Conservation (phyloP, 2,329 filamentous ascomycete species). For the Aureobasidium subglaciale region DNA sequence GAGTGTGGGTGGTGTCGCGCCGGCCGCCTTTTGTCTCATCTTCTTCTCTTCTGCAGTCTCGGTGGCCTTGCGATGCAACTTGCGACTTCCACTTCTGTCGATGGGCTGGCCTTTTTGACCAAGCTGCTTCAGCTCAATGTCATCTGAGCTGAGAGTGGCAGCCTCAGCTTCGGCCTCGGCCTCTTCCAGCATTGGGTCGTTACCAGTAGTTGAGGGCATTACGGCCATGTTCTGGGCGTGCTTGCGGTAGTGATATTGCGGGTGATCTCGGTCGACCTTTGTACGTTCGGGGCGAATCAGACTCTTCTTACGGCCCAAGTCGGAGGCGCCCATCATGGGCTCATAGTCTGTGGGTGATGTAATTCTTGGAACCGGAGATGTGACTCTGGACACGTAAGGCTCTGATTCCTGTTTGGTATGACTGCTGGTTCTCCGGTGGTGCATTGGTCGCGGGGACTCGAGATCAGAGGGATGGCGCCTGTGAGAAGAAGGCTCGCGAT, state of each 20-base stretch:
- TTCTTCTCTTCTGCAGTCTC: slow-evolving; percentile 54
- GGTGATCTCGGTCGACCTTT: slow-evolving; percentile 76
- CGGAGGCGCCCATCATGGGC: slow-evolving; percentile 38
- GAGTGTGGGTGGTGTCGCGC: slow-evolving; percentile 70
- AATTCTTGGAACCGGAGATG: slow-evolving; percentile 9
- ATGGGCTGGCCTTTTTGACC: slow-evolving; percentile 29
- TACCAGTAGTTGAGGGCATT: slow-evolving; percentile 83
- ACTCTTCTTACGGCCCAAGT: slow-evolving; percentile 69
- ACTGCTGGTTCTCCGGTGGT: slow-evolving; percentile 23
- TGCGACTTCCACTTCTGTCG: slow-evolving; percentile 22
- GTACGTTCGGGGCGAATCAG: slow-evolving; percentile 83
- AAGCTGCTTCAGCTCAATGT: slow-evolving; percentile 47
- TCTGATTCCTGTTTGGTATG: slow-evolving; percentile 28
- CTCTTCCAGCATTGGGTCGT: slow-evolving; percentile 75
- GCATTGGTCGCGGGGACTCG: slow-evolving; percentile 51
- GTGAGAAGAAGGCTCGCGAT: slow-evolving; percentile 51
- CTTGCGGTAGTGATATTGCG: slow-evolving; percentile 92
- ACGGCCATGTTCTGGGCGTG: slow-evolving; percentile 91
- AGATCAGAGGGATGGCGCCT: slow-evolving; percentile 60
- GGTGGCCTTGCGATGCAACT: slow-evolving; percentile 47
- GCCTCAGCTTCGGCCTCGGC: slow-evolving; percentile 33
- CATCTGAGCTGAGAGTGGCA: slow-evolving; percentile 57
- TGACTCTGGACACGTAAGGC: not conserved
- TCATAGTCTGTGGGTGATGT: slow-evolving; percentile 41
- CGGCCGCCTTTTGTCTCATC: slow-evolving; percentile 50